These are phyloP conservation scores for Ampelocalamus luodianensis DNA, from an alignment of 176 grass and related monocot species.

Conservation along the genomic window DNA sequence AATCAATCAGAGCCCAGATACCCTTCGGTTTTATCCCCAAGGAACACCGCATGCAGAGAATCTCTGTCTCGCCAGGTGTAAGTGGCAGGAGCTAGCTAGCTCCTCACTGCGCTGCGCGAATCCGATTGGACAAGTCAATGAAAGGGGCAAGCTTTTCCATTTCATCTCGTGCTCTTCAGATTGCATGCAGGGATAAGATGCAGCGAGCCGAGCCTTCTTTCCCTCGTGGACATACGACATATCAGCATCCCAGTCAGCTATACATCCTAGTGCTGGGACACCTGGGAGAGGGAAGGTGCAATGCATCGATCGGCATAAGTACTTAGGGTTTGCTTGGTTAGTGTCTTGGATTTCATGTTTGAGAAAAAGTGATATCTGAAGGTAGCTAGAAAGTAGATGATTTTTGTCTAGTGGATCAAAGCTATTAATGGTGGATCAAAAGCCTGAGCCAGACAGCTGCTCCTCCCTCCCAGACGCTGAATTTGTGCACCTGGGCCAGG, in stretches of 20 bases:
- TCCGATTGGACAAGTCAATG: constrained; percentile 19
- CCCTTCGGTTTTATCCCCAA: neutral
- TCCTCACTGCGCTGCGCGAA: neutral
- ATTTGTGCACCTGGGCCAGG: too few species aligned
- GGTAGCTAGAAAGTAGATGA: too few species aligned
- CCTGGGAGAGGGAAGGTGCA: neutral
- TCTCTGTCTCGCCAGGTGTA: constrained; percentile 31
- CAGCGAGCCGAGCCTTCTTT: neutral
- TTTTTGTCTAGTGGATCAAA: too few species aligned
- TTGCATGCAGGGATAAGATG: neutral
- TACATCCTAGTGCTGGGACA: neutral
- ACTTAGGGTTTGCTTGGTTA: too few species aligned
- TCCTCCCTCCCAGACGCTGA: too few species aligned
- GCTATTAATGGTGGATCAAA: too few species aligned
- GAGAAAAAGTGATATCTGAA: too few species aligned
- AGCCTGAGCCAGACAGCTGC: too few species aligned
- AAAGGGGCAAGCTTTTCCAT: neutral
- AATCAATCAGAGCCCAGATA: constrained; percentile 5
- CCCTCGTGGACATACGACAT: neutral
- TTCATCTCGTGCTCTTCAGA: neutral
- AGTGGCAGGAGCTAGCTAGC: constrained; percentile 3
- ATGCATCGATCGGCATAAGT: neutral
- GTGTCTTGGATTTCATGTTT: too few species aligned
- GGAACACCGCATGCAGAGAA: constrained; percentile 2
- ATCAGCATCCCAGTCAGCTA: neutral